phyloP scores from a whole-genome alignment of 768 basidiomycete species.

The Harrya chromipes region DNA sequence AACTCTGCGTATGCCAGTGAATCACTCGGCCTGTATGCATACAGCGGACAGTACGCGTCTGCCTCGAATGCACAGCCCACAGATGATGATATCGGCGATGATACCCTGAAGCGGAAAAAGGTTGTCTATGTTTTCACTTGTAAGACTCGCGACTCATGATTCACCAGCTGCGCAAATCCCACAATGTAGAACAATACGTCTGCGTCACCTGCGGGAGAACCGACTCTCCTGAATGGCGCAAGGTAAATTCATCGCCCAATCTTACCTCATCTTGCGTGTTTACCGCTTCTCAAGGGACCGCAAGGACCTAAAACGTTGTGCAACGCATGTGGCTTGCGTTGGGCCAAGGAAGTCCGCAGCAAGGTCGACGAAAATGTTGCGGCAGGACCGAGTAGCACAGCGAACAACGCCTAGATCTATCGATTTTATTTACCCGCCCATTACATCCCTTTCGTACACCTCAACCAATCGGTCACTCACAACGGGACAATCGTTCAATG shows the following conservation, averaged over 20 bases:
- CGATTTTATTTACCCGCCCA: too few relatives aligned
- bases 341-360: slow-evolving; percentile 74
- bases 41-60: slow-evolving; percentile 16
- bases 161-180: slow-evolving; percentile 36
- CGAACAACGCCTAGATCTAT: slow-evolving; percentile 12
- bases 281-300: slow-evolving; percentile 60
- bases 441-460: neutral
- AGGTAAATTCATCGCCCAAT: slow-evolving; percentile 41
- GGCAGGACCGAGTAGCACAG: slow-evolving; percentile 21
- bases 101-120: slow-evolving; percentile 62
- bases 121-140: slow-evolving; percentile 27
- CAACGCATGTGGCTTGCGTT: slow-evolving; percentile 92
- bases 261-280: slow-evolving; percentile 13
- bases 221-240: slow-evolving; percentile 97
- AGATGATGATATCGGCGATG: slow-evolving; percentile 47
- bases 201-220: slow-evolving; percentile 93
- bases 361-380: slow-evolving; percentile 35
- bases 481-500: slow-evolving; percentile 2
- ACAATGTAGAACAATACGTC: slow-evolving; percentile 67
- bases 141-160: slow-evolving; percentile 1
- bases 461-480: slow-evolving; percentile 1
- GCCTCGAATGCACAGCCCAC: slow-evolving; percentile 10
- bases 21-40: slow-evolving; percentile 13
- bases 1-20: slow-evolving; percentile 22
- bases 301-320: slow-evolving; percentile 96